These are phyloP conservation scores for Trametes gibbosa DNA, from an alignment of 768 basidiomycete species.

Conservation along the genomic window DNA sequence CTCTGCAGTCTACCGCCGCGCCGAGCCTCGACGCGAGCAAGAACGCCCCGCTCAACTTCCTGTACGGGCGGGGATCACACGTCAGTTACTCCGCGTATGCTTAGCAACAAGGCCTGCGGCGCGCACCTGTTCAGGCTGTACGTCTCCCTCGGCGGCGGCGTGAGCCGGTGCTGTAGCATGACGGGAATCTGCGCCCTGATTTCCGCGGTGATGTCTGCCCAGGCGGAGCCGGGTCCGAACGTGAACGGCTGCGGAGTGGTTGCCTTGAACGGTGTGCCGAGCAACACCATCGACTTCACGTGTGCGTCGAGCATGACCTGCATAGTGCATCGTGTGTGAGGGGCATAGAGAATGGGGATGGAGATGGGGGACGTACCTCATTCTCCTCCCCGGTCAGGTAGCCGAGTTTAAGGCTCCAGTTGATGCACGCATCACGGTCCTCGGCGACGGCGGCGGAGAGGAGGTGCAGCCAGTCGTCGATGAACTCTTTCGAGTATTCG, in stretches of 20 bases:
- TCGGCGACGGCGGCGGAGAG: conserved; percentile 74
- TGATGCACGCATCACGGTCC: conserved; percentile 63
- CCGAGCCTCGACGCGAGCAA: conserved; percentile 72
- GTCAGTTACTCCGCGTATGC: background rate
- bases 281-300: conserved; percentile 74
- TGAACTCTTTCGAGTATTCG: conserved; percentile 80
- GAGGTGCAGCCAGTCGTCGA: conserved; percentile 83
- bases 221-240: conserved; percentile 67
- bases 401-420: conserved; percentile 77
- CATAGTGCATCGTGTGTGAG: background rate
- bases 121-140: conserved; percentile 87
- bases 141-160: conserved; percentile 92
- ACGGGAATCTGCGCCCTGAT: conserved; percentile 83
- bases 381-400: conserved; percentile 90
- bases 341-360: background rate
- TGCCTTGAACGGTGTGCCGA: conserved; percentile 80
- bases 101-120: background rate
- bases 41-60: conserved; percentile 83
- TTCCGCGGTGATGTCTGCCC: conserved; percentile 69
- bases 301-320: conserved; percentile 89
- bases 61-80: conserved; percentile 28
- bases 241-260: conserved; percentile 66
- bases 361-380: conserved; percentile 44
- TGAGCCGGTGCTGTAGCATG: conserved; percentile 86
- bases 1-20: conserved; percentile 69